Base-by-base conservation (phyloP, 1,139 yeast genomes). In the Chernovozyma aurita region DNA sequence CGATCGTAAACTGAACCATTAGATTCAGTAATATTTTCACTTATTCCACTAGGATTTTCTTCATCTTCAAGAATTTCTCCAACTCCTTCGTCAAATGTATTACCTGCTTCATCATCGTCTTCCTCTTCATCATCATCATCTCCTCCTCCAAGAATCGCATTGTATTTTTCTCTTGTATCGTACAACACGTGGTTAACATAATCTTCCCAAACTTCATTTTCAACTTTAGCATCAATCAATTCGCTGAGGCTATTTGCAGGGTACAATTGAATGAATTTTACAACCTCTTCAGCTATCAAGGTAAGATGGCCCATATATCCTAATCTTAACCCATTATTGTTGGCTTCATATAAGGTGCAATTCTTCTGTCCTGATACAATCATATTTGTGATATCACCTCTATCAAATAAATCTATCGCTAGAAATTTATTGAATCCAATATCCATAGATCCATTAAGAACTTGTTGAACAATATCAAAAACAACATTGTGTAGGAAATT, bases 231-330 rank as follows among this genome's bases (percentile, higher is more conserved):
- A 42, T 78, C 78, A 25, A 86, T 80, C 13, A 74, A 63, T 21
- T 74, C 74, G 38, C 86, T 76, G 24, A 83, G 62, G 2, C 79
- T 63, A 44, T 70, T 76, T 28, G 81, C 75, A 2, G 87, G 80
- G 49, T 80, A 83, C 16, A 83, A 61, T 33, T 86, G 87, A 21
- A 90, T 84, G 57, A 92, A 92, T 57, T 94, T 94, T 40, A 92
- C 97, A 31, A 92, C 95, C 57, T 92, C 99, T 56, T 94, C 98
- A 7, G 97, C 95, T 44, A 94, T 90, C 45, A 92, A 70, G 0
- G 97, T 92, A 54, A 92, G 70, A 60, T 92, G 98, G 21, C 99
- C 99, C 95, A 92, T 94, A 58, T 85, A 94, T 1, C 98, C 99
- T 41, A 90, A 68, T 46, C 97, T 75, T 44, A 86, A 73, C 1